Conservation (phyloP, 192 early-diverging fungal genomes). For the Entophlyctis luteolus region DNA sequence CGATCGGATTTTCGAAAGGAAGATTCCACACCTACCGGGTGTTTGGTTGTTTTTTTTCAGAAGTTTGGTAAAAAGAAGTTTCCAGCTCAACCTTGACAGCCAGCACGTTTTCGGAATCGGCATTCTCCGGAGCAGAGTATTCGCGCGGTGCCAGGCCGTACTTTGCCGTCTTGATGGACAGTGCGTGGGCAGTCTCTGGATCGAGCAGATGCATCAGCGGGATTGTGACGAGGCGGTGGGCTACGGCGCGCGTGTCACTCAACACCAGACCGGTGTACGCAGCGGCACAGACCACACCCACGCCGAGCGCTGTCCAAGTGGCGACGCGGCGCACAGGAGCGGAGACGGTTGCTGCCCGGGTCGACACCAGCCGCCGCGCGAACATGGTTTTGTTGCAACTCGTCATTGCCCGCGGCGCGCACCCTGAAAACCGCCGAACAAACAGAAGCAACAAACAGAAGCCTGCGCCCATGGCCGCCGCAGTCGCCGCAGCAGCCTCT, state of each 20-base stretch:
- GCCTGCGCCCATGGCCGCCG: no score
- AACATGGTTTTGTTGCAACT: no score
- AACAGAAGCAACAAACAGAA: no score
- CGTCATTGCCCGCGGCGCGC: no score
- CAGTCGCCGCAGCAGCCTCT: no score
- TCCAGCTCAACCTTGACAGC: no score
- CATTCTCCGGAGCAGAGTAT: constrained; percentile 44
- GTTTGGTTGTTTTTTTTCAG: no score
- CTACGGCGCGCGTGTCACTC: constrained; percentile 68
- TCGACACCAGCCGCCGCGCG: no score
- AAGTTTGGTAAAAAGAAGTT: no score
- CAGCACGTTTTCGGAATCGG: constrained; percentile 16
- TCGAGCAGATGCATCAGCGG: constrained; percentile 71
- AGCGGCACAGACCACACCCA: not conserved
- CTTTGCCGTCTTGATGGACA: constrained; percentile 59
- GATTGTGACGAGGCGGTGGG: constrained; percentile 62
- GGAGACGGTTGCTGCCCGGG: not conserved
- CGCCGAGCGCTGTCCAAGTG: not conserved
- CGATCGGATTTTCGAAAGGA: constrained; percentile 71
- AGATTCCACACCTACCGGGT: constrained; percentile 65
- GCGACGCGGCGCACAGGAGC: not conserved
- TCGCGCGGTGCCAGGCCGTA: constrained; percentile 64
- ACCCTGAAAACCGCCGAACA: no score
- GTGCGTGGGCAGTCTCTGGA: constrained; percentile 70
- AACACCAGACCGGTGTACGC: constrained; percentile 42